Conservation (phyloP, 495 filamentous ascomycete genomes). For the Hypoxylon trugodes region DNA sequence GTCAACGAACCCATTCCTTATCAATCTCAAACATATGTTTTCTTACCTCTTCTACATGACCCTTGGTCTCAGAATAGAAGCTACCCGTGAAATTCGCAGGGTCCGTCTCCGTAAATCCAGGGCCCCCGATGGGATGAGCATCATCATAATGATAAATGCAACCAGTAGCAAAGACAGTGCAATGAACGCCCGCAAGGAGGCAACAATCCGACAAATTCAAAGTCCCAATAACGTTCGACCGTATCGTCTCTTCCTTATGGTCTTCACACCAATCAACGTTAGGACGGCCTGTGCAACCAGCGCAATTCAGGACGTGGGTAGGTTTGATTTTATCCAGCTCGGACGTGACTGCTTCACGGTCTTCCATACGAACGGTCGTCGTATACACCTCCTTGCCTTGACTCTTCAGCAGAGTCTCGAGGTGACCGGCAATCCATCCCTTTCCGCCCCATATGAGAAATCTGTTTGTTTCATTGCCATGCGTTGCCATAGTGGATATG, state of each 20-base stretch:
- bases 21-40: neutral
- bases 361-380: conserved; percentile 69
- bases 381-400: conserved; percentile 68
- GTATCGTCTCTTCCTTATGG: conserved; percentile 69
- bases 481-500: conserved; percentile 36
- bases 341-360: conserved; percentile 62
- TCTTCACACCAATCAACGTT: conserved; percentile 78
- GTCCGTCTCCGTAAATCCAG: conserved; percentile 68
- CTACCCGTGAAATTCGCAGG: conserved; percentile 69
- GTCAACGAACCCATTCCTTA: conserved; percentile 8
- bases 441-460: conserved; percentile 70
- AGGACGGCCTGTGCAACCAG: conserved; percentile 71
- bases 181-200: conserved; percentile 63
- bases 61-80: conserved; percentile 73
- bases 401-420: conserved; percentile 66
- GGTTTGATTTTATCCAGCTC: conserved; percentile 66
- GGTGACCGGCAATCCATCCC: conserved; percentile 70
- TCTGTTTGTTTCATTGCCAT: conserved; percentile 43
- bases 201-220: conserved; percentile 69
- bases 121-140: conserved; percentile 64
- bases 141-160: conserved; percentile 71
- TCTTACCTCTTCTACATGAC: conserved; percentile 68
- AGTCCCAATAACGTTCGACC: conserved; percentile 70
- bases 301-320: conserved; percentile 70
- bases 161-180: conserved; percentile 71